Evolutionary conservation across 805 yeast species (phyloP).

Genomic region (Metschnikowia noctiluminum): DNA sequence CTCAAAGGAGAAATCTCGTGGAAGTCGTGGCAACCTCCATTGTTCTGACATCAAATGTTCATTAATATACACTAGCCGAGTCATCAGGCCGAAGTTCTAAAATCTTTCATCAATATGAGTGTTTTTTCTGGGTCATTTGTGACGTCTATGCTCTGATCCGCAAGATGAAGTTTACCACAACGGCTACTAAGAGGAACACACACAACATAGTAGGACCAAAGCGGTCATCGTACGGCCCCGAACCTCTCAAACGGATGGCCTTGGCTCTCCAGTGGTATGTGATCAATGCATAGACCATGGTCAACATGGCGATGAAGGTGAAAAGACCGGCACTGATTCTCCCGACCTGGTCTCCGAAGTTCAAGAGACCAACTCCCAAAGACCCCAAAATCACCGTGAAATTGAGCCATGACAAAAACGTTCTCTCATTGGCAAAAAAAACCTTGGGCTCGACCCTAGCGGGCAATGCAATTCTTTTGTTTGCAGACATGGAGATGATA

Average conservation of each 20-base stretch:
- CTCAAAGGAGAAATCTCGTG: too few species aligned
- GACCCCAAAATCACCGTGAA: constrained; percentile 98
- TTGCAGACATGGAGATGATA: constrained; percentile 21
- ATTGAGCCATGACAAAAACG: constrained; percentile 96
- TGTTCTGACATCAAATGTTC: too few species aligned
- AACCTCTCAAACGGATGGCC: constrained; percentile 95
- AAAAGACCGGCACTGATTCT: constrained; percentile 90
- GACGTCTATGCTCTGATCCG: constrained; percentile 50
- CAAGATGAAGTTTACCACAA: constrained; percentile 84
- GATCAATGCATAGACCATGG: constrained; percentile 92
- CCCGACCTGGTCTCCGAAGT: constrained; percentile 94
- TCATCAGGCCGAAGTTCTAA: too few species aligned
- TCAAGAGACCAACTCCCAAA: constrained; percentile 89
- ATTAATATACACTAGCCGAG: too few species aligned
- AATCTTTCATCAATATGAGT: background rate
- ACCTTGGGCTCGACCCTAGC: constrained; percentile 99
- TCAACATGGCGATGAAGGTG: constrained; percentile 95
- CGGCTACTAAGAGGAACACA: constrained; percentile 88
- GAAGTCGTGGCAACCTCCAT: too few species aligned
- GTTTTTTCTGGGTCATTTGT: background rate
- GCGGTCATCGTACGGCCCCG: constrained; percentile 99
- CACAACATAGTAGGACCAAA: constrained; percentile 98
- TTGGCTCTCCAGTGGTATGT: constrained; percentile 99
- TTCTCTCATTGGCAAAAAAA: constrained; percentile 97
- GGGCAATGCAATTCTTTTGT: constrained; percentile 92